These are phyloP conservation scores for Pythium aquatile DNA, from an alignment of 352 stramenopile genomes.

Conservation along the genomic window DNA sequence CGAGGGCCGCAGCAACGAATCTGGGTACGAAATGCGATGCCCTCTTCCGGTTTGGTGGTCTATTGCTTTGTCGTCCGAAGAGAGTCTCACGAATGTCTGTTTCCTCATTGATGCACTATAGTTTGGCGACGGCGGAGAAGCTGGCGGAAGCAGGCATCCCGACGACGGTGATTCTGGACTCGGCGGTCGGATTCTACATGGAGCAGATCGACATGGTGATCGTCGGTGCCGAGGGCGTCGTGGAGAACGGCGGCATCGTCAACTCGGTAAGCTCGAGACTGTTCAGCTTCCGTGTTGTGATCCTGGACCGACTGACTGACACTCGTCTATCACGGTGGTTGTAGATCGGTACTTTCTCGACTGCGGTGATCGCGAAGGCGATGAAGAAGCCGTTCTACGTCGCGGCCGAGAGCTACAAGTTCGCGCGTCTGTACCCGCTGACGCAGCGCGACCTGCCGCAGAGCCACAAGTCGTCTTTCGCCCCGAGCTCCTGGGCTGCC, in stretches of 20 bases:
- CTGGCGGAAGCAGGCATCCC: constrained; percentile 90
- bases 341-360: constrained; percentile 94
- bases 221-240: constrained; percentile 94
- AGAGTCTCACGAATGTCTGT: not conserved
- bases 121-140: constrained; percentile 68
- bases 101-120: constrained; percentile 13
- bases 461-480: constrained; percentile 55
- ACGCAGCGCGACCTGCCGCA: constrained; percentile 94
- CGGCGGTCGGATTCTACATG: constrained; percentile 95
- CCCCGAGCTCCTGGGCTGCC: constrained; percentile 17
- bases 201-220: constrained; percentile 95
- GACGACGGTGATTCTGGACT: constrained; percentile 95
- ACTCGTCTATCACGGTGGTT: constrained; percentile 6
- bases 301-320: not conserved
- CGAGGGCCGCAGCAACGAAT: constrained; percentile 90
- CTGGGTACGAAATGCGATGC: constrained; percentile 50
- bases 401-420: constrained; percentile 98
- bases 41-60: not conserved
- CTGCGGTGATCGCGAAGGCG: constrained; percentile 93
- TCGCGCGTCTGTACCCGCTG: constrained; percentile 97
- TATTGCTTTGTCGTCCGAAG: not conserved
- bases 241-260: constrained; percentile 97
- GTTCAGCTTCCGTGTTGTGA: not conserved
- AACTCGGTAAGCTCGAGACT: constrained; percentile 84
- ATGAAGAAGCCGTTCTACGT: constrained; percentile 98